Conservation (phyloP, 805 yeast genomes). For the Ogataea sp. region DNA sequence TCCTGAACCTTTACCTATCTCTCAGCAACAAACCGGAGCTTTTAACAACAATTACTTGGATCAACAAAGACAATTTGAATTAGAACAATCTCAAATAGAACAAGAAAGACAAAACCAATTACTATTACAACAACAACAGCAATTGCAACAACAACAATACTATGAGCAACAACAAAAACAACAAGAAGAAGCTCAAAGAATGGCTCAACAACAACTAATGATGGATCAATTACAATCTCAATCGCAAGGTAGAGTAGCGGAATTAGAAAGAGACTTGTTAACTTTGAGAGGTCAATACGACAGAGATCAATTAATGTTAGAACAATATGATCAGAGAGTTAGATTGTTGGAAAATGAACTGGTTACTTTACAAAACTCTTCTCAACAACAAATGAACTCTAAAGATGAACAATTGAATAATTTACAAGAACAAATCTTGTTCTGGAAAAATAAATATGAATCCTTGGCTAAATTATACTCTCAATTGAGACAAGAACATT, state of each 20-base stretch:
- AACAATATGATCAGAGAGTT: conserved; percentile 82
- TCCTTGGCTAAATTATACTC: conserved; percentile 83
- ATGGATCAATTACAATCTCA: conserved; percentile 65
- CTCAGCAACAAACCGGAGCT: conserved; percentile 47
- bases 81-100: conserved; percentile 52
- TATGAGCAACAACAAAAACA: conserved; percentile 69
- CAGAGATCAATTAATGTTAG: conserved; percentile 73
- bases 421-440: conserved; percentile 64
- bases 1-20: conserved; percentile 41
- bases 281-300: conserved; percentile 76
- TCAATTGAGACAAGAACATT: conserved; percentile 86
- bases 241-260: conserved; percentile 71
- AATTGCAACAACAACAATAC: conserved; percentile 61
- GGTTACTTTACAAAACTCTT: conserved; percentile 47
- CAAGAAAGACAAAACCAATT: conserved; percentile 59
- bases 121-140: conserved; percentile 58
- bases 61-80: conserved; percentile 46
- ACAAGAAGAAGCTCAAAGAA: conserved; percentile 59
- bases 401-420: conserved; percentile 65
- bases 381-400: conserved; percentile 64
- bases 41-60: conserved; percentile 27
- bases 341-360: conserved; percentile 74
- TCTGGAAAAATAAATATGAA: conserved; percentile 85
- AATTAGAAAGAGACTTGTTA: conserved; percentile 72
- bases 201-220: conserved; percentile 61